A percentile compares a stretch with the other conserved stretches of the same genome.
phyloP scores from a whole-genome alignment of 2,329 filamentous ascomycete genomes.

The Ophiostoma ulmi region DNA sequence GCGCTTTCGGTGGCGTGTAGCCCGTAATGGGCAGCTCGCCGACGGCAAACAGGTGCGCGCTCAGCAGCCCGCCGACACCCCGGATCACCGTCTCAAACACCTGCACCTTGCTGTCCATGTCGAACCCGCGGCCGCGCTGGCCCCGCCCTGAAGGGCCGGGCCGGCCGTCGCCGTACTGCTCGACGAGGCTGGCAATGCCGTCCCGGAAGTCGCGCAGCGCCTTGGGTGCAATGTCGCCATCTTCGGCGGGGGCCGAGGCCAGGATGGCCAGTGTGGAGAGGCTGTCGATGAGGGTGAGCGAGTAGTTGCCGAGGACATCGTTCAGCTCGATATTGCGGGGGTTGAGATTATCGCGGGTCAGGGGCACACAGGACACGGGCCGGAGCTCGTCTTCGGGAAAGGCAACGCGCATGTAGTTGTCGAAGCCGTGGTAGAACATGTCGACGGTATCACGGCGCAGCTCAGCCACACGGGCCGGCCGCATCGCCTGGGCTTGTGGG shows the following conservation, averaged over 20 bases:
- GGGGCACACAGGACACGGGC: slow-evolving; percentile 75
- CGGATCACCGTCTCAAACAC: slow-evolving; percentile 97
- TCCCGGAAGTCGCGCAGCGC: slow-evolving; percentile 72
- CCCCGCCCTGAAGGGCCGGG: slow-evolving; percentile 64
- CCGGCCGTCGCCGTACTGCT: slow-evolving; percentile 81
- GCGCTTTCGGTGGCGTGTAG: slow-evolving; percentile 52
- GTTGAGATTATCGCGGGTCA: slow-evolving; percentile 77
- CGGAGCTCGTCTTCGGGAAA: slow-evolving; percentile 95
- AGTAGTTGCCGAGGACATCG: slow-evolving; percentile 96
- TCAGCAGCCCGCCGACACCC: slow-evolving; percentile 83
- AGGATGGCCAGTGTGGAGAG: slow-evolving; percentile 90
- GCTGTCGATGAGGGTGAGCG: slow-evolving; percentile 89
- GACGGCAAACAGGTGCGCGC: slow-evolving; percentile 86
- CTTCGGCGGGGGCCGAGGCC: slow-evolving; percentile 63
- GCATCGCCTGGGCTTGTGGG: slow-evolving; percentile 45
- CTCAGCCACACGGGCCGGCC: slow-evolving; percentile 48
- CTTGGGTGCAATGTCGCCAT: slow-evolving; percentile 50
- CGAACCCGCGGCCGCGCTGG: slow-evolving; percentile 71
- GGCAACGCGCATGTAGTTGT: slow-evolving; percentile 89
- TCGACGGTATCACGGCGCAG: slow-evolving; percentile 59
- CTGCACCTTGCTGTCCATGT: slow-evolving; percentile 96
- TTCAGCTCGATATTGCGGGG: slow-evolving; percentile 81
- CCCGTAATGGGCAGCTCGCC: slow-evolving; percentile 82
- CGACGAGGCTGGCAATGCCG: slow-evolving; percentile 68
- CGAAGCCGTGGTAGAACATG: slow-evolving; percentile 95